A percentile compares a stretch with the other conserved stretches of the same genome.
These are phyloP conservation scores for Gamarada debralockiae DNA, from an alignment of 495 filamentous ascomycete genomes.

Conservation along the genomic window DNA sequence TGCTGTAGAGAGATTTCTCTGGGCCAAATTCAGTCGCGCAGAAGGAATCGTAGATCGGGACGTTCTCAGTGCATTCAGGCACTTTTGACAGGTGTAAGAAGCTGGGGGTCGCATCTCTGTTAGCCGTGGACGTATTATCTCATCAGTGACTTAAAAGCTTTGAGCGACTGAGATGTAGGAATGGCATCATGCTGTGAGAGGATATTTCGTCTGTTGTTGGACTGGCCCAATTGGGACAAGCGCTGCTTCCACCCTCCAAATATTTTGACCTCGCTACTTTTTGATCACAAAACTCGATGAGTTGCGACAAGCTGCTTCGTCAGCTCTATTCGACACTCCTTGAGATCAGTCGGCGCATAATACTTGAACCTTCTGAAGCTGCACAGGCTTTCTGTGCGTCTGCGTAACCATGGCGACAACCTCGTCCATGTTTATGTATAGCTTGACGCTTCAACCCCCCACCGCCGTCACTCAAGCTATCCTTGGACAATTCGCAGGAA, in stretches of 20 bases:
- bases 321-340: constrained; percentile 4
- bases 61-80: constrained; percentile 16
- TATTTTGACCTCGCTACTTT: constrained; percentile 1
- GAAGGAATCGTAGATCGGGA: constrained; percentile 1
- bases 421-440: constrained; percentile 97
- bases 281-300: constrained; percentile 11
- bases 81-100: constrained; percentile 24
- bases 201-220: neutral
- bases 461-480: constrained; percentile 86
- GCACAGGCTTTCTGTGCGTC: constrained; percentile 50
- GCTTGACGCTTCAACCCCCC: constrained; percentile 86
- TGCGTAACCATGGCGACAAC: constrained; percentile 83
- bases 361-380: constrained; percentile 25
- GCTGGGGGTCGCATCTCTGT: constrained; percentile 15
- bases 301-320: constrained; percentile 19
- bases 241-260: neutral
- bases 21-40: constrained; percentile 2
- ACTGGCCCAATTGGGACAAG: neutral
- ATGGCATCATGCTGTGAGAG: neutral
- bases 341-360: neutral
- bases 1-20: constrained; percentile 7
- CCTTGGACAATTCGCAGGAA: constrained; percentile 89
- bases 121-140: neutral
- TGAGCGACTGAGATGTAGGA: neutral
- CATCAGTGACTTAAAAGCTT: neutral